Percentiles rank a stretch among this genome's conserved stretches.
Conservation (phyloP, 2,329 filamentous ascomycete species). For the Sphaerulina vaccinii region DNA sequence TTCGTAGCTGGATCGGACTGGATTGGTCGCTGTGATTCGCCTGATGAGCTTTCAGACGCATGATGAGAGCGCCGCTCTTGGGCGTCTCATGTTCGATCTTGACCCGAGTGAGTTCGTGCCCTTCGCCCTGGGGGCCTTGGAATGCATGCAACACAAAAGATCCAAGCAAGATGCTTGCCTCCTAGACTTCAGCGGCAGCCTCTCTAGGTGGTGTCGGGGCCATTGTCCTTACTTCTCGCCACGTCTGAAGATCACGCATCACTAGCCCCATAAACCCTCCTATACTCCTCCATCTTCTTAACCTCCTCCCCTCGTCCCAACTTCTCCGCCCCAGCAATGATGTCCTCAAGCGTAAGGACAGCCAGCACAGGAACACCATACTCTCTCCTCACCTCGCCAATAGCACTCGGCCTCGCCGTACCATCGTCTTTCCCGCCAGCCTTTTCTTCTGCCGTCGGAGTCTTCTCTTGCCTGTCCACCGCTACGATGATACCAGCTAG, state of each 20-base stretch:
- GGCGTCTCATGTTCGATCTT: too few species aligned
- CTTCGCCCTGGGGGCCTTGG: too few species aligned
- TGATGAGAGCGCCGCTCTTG: too few species aligned
- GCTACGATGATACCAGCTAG: constrained; percentile 87
- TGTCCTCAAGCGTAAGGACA: constrained; percentile 80
- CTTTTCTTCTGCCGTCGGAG: constrained; percentile 54
- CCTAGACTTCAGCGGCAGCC: too few species aligned
- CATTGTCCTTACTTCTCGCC: background rate
- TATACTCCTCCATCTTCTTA: constrained; percentile 69
- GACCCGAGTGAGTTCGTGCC: too few species aligned
- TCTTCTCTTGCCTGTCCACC: constrained; percentile 82
- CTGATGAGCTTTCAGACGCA: too few species aligned
- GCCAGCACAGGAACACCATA: constrained; percentile 79
- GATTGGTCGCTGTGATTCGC: too few species aligned
- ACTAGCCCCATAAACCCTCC: constrained; percentile 42
- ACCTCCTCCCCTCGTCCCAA: constrained; percentile 49
- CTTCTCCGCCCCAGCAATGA: constrained; percentile 52
- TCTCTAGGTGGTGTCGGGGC: too few species aligned
- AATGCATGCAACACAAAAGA: too few species aligned
- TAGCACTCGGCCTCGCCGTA: constrained; percentile 71
- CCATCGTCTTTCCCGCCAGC: constrained; percentile 58
- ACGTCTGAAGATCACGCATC: constrained; percentile 23
- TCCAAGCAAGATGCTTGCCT: too few species aligned
- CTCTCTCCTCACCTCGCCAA: constrained; percentile 81
- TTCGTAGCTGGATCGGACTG: too few species aligned